Evolutionary conservation across 768 basidiomycete genomes (phyloP).

Genomic region (Lepiota brunneoincarnata): DNA sequence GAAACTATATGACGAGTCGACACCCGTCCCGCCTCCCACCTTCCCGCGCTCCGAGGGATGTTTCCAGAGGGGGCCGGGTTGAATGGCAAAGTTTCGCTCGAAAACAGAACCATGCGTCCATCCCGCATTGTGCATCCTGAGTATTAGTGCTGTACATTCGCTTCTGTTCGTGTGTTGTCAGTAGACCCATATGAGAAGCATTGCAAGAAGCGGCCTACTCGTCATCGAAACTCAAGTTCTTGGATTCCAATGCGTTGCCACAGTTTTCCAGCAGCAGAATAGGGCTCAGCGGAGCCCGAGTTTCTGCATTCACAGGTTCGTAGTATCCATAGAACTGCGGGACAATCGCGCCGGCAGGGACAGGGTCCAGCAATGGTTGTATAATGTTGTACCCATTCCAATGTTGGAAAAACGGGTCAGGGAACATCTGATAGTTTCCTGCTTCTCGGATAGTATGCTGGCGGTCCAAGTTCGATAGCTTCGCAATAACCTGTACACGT

Average conservation of each 20-base stretch:
- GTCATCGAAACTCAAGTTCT: constrained; percentile 33
- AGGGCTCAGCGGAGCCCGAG: constrained; percentile 31
- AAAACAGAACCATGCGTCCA: constrained; percentile 37
- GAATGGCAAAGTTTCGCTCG: constrained; percentile 35
- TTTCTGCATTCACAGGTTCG: constrained; percentile 17
- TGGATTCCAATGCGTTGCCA: constrained; percentile 27
- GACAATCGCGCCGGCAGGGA: constrained; percentile 47
- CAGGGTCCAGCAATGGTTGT: constrained; percentile 37
- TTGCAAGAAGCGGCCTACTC: constrained; percentile 20
- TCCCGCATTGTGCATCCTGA: constrained; percentile 32
- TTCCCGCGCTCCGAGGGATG: constrained; percentile 14
- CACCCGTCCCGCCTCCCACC: not conserved
- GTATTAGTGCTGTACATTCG: constrained; percentile 39
- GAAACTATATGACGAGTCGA: constrained; percentile 27
- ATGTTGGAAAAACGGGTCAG: constrained; percentile 43
- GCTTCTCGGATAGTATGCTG: constrained; percentile 38
- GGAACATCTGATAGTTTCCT: constrained; percentile 42
- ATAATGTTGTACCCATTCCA: constrained; percentile 49
- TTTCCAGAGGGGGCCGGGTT: constrained; percentile 28
- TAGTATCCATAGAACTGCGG: constrained; percentile 71
- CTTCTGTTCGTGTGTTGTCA: constrained; percentile 19
- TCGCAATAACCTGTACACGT: constrained; percentile 40
- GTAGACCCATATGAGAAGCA: not conserved
- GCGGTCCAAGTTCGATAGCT: constrained; percentile 39
- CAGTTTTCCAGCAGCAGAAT: constrained; percentile 44